phyloP scores from a whole-genome alignment of 1,284 basidiomycete species.

The Leucocoprinus gongylophorus region DNA sequence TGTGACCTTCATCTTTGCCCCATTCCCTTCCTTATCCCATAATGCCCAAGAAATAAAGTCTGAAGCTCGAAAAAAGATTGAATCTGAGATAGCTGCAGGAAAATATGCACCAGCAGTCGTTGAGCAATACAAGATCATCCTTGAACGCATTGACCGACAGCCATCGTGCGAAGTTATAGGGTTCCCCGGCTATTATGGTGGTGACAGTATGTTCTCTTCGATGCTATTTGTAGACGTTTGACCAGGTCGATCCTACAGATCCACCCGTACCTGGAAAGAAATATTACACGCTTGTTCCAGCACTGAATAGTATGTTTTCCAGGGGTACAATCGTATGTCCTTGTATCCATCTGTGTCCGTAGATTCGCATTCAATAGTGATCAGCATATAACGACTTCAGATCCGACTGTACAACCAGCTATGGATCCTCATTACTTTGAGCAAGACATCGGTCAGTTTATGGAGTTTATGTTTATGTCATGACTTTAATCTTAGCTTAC shows the following conservation, averaged over 20 bases:
- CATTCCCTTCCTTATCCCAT: background rate
- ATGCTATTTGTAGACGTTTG: background rate
- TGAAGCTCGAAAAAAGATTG: background rate
- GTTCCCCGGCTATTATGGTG: conserved; percentile 8
- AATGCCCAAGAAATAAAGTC: background rate
- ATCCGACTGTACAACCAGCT: conserved; percentile 21
- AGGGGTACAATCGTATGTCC: conserved; percentile 9
- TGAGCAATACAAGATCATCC: conserved; percentile 12
- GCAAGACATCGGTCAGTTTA: conserved; percentile 21
- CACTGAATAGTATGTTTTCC: conserved; percentile 10
- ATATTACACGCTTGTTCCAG: conserved; percentile 4
- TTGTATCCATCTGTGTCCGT: background rate
- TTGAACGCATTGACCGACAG: conserved; percentile 5
- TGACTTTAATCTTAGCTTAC: too few relatives aligned
- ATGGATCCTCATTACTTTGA: conserved; percentile 28
- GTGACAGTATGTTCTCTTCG: conserved; percentile 2
- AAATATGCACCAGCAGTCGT: conserved; percentile 10
- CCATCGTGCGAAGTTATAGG: conserved; percentile 12
- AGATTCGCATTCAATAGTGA: background rate
- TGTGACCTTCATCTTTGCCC: background rate
- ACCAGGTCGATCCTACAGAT: background rate
- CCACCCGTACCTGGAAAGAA: conserved; percentile 8
- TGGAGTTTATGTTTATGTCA: too few relatives aligned
- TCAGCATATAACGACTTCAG: conserved; percentile 22
- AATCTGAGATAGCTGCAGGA: conserved; percentile 7